Evolutionary conservation across 352 stramenopile genomes (phyloP).

Genomic region (Globisporangium nagaii): DNA sequence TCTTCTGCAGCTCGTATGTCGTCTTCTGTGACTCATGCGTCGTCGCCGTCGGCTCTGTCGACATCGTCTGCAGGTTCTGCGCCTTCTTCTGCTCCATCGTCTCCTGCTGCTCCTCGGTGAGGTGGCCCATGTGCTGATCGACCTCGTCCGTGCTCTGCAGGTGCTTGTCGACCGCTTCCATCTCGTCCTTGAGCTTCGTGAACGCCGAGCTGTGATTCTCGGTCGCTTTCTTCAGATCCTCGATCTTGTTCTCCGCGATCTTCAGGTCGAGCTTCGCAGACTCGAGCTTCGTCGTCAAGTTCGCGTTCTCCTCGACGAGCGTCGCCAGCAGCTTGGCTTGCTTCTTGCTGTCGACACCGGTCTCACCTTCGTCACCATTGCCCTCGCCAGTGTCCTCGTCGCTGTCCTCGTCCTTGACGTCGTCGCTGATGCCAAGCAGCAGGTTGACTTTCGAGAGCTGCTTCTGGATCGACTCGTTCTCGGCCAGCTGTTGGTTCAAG

Average conservation of each 20-base stretch:
- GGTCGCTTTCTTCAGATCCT: constrained; percentile 68
- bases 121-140: too few species aligned
- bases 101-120: constrained; percentile 31
- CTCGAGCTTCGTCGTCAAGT: constrained; percentile 37
- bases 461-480: constrained; percentile 63
- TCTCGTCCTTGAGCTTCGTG: constrained; percentile 83
- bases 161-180: constrained; percentile 50
- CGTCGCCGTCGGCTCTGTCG: too few species aligned
- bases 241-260: constrained; percentile 40
- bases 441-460: constrained; percentile 66
- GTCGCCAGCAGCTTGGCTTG: constrained; percentile 41
- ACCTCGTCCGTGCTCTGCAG: too few species aligned
- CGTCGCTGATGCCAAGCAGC: constrained; percentile 23
- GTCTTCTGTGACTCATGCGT: too few species aligned
- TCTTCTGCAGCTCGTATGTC: too few species aligned
- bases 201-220: constrained; percentile 72
- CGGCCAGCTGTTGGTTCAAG: constrained; percentile 62
- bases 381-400: too few species aligned
- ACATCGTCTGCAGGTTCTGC: too few species aligned
- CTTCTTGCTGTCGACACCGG: too few species aligned
- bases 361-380: too few species aligned
- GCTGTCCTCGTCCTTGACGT: constrained; percentile 15
- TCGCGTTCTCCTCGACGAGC: constrained; percentile 61
- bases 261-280: constrained; percentile 29
- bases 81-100: constrained; percentile 36